A percentile compares a stretch with the other conserved stretches of the same genome.
Evolutionary conservation across 495 filamentous ascomycete genomes (phyloP).

Genomic region (Barbatosphaeria neglecta): DNA sequence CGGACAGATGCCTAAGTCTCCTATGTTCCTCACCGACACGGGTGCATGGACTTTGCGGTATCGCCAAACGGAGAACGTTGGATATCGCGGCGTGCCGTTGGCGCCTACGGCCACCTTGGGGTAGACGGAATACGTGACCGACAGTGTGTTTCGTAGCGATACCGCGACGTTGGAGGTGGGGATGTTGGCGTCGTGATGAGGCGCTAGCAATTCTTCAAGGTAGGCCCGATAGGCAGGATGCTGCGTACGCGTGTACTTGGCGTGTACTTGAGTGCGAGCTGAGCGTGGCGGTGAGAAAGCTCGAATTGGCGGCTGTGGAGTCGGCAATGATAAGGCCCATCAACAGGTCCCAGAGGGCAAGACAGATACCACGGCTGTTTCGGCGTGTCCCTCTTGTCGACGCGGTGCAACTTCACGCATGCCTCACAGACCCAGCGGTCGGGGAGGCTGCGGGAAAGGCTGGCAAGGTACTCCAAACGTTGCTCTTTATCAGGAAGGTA

Average conservation of each 20-base stretch:
- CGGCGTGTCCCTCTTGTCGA: neutral
- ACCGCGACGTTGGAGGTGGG: neutral
- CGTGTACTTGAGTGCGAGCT: neutral
- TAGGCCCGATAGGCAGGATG: neutral
- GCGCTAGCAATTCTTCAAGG: neutral
- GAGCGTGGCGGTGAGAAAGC: neutral
- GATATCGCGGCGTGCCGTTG: neutral
- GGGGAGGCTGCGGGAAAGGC: neutral
- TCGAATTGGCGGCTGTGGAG: neutral
- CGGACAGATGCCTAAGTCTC: conserved; percentile 4
- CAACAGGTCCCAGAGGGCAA: neutral
- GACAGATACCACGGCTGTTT: neutral
- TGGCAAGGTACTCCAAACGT: conserved; percentile 3
- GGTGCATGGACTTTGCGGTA: neutral
- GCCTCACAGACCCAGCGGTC: neutral
- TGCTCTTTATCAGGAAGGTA: neutral
- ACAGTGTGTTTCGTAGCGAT: neutral
- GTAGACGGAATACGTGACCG: neutral
- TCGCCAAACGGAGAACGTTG: neutral
- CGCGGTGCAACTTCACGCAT: neutral
- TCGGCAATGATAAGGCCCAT: neutral
- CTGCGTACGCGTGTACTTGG: neutral
- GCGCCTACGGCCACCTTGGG: neutral
- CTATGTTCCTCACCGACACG: neutral
- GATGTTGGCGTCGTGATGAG: neutral